Base-by-base conservation (phyloP, 208 protist species). In the Leishmania martiniquensis region DNA sequence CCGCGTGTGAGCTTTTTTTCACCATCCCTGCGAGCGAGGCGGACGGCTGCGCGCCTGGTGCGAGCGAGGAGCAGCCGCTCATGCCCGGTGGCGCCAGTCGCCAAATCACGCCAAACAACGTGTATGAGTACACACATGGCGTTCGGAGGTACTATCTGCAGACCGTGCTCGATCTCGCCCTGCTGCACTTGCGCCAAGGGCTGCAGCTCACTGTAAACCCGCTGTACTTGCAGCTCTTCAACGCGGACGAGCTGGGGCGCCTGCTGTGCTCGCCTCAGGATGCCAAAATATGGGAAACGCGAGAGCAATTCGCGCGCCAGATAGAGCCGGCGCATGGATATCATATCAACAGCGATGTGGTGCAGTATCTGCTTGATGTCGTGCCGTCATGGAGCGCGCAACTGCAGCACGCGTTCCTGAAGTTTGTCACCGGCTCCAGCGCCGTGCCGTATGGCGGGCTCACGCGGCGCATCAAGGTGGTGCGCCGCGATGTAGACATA, bases 391-490 rank as follows among this genome's bases (percentile, higher is more conserved):
- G 89, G 90, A 77, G 39, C 45, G 88, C 85, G 10, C 22, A 49
- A 55, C 55, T 90, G 77, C 94, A 98, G 78, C 91, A 89, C 22
- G 55, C 71, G 20, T 96, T 98, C 75, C 68, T 98, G 59, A 86
- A 83, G 45, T 98, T 98, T 82, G 83, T 98, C 20, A 94, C 92
- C 0, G 94, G 94, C 44, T 93, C 91, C 39, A 84, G 84, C 37
- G 83, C 84, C 9, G 60, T 95, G 29, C 91, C 91, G 2, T 69
- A 87, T 25, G 88, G 87, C 15, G 94, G 91, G 10, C 59, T 96
- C 57, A 82, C 80, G 42, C 84, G 83, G 13, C 84, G 83, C 54
- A 93, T 97, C 80, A 97, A 89, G 39, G 84, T 97, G 44, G 92
- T 96, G 54, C 91, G 91, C 25, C 89, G 92, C n/a, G 81, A 91